Evolutionary conservation across 2,329 filamentous ascomycete species (phyloP).

Genomic region (Ceratocystis eucalypticola): DNA sequence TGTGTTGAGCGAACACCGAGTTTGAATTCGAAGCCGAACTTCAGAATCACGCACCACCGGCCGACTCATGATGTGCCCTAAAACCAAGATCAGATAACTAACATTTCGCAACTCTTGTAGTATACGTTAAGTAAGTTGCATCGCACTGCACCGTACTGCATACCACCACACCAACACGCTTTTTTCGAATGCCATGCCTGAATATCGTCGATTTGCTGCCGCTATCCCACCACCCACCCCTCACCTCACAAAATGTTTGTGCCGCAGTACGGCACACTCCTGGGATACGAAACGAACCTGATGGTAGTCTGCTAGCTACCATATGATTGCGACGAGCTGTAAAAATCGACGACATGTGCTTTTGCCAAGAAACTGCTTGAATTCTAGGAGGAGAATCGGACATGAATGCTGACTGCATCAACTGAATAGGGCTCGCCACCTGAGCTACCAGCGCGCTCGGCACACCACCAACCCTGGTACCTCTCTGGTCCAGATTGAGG

Average conservation of each 20-base stretch:
- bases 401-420: conserved; percentile 19
- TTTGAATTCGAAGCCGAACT: conserved; percentile 10
- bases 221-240: too few species aligned
- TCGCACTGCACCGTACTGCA: not conserved
- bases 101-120: conserved; percentile 32
- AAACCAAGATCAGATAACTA: conserved; percentile 26
- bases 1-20: conserved; percentile 5
- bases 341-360: conserved; percentile 16
- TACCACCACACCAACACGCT: not conserved
- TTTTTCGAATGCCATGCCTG: not conserved
- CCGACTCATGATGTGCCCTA: not conserved
- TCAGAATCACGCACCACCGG: conserved; percentile 4
- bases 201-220: not conserved
- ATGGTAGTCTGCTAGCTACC: not conserved
- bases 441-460: conserved; percentile 95
- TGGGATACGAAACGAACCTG: not conserved
- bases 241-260: not conserved
- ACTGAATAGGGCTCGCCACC: conserved; percentile 70
- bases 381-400: not conserved
- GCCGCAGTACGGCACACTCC: not conserved
- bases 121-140: conserved; percentile 79
- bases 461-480: conserved; percentile 81
- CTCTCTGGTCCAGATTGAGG: conserved; percentile 96
- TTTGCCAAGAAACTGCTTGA: conserved; percentile 12
- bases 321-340: conserved; percentile 11